Base-by-base conservation (phyloP, 2,329 filamentous ascomycete genomes). In the Acephala macrosclerotiorum region DNA sequence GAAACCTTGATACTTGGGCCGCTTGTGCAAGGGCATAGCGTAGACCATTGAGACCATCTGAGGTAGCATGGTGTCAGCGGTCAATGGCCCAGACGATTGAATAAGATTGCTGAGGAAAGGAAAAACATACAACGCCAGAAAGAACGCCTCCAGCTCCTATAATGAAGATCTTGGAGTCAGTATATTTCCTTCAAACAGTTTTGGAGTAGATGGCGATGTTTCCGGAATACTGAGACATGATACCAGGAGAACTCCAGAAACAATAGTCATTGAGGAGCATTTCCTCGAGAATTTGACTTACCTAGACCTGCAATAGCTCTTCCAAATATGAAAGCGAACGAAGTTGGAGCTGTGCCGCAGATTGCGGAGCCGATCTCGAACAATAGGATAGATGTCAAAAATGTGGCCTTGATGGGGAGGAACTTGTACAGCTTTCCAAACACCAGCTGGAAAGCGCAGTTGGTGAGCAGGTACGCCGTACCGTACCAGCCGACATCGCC, bases 401-500 rank as follows among this genome's bases (percentile, higher is more conserved):
- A 73, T 7, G 61, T 66, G 9, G 38, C 60, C 64, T 74, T 74
- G 57, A 70, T 38, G 47, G 55, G 49, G 61, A 61, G 69, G n/a
- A 68, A 69, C 9, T 59, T 69, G 45, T 72, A 71, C n/a, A 73
- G 35, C 61, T 69, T 68, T 7, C 66, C 70, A 51, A 65, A 72
- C 5, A 67, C 33, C 47, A 70, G 49, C 49, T 59, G 55, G 49
- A 71, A 66, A 8, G 67, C 61, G 58, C 60, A 64, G 47, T 59
- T 66, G 29, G 66, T 65, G 4, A 79, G 71, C 16, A 77, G 67
- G 64, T 76, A 78, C 0, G 75, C 73, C 22, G 74, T 74, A 33
- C 75, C 75, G 68, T 78, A 79, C 77, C 77, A 79, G 8, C 76
- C 76, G 29, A 78, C 71, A 70, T 79, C 77, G 53, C 73, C 62